Evolutionary conservation across 2,329 filamentous ascomycete genomes (phyloP), one percentile per base, ranked within the genome.

Genomic region (Harringtonia lauricola): DNA sequence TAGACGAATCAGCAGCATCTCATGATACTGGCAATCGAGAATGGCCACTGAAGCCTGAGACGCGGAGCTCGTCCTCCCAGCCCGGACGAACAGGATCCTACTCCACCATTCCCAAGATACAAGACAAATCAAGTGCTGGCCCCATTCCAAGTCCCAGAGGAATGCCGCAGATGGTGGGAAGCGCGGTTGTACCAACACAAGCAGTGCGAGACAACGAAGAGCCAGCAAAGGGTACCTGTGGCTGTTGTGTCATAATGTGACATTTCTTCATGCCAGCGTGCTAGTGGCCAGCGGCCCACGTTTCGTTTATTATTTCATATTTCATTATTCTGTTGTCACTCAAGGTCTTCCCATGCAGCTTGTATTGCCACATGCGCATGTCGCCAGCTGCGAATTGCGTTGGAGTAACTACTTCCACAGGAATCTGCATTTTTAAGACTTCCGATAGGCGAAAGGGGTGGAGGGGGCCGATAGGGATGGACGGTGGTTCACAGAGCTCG

Each of bases 171-270:
- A 56, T 64, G 55, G 59, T 59, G 34, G 57, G 66, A 4, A 62
- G 66, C 10, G 64, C 71, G 6, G 66, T 72, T 36, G 67, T 55
- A 4, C 55, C 70, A 49, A 58, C 76, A 21, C 72, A 74, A 36
- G 69, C 79, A 39, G 66, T 71, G 5, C 66, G 66, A 1, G 36
- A 39, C 12, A 71, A 77, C 47, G 70, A 76, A 43, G 59, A 52
- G 65, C 41, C 38, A 3, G 28, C 70, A 53, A 70, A 77, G 54
- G 74, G 70, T 50, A 73, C 76, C 12, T 82, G 81, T 52, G 79
- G 76, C 46, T 84, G 82, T 61, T 88, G 83, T 61, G 67, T 86
- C 48, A 73, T 89, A 52, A 87, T 87, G 83, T 87, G 68, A n/a
- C n/a, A 76, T 51, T 28, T 24, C 14, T 4, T 36, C 10, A 7